phyloP scores from a whole-genome alignment of 2,329 filamentous ascomycete species.

The Aspergillaceae sp. region DNA sequence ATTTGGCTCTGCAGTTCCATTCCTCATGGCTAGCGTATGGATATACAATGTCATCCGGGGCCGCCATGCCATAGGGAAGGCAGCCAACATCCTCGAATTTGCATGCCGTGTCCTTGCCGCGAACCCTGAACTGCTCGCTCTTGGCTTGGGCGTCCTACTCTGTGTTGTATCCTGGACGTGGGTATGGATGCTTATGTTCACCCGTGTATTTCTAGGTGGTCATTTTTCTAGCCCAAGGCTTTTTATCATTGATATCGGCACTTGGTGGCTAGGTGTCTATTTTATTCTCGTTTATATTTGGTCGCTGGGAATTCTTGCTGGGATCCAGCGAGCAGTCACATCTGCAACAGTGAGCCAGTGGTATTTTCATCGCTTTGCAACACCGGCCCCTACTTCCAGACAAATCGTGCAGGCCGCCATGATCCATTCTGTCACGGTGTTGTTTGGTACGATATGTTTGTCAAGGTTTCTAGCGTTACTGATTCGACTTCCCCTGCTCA shows the following conservation, averaged over 20 bases:
- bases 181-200: slow-evolving; percentile 96
- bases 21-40: slow-evolving; percentile 66
- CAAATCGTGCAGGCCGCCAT: slow-evolving; percentile 79
- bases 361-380: slow-evolving; percentile 91
- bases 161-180: slow-evolving; percentile 84
- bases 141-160: slow-evolving; percentile 71
- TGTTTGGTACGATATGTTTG: slow-evolving; percentile 87
- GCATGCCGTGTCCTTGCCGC: slow-evolving; percentile 77
- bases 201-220: slow-evolving; percentile 86
- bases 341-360: slow-evolving; percentile 95
- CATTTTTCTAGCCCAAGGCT: slow-evolving; percentile 55
- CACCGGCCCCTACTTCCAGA: slow-evolving; percentile 65
- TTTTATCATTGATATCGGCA: slow-evolving; percentile 79
- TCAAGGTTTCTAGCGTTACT: slow-evolving; percentile 73
- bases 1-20: slow-evolving; percentile 72
- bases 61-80: slow-evolving; percentile 69
- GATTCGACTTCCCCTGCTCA: slow-evolving; percentile 72
- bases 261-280: slow-evolving; percentile 89
- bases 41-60: slow-evolving; percentile 73
- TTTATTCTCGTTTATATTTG: slow-evolving; percentile 94
- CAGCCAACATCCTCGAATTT: slow-evolving; percentile 85
- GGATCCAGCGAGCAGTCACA: slow-evolving; percentile 81
- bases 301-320: slow-evolving; percentile 80
- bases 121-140: slow-evolving; percentile 69
- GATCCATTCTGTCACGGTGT: slow-evolving; percentile 69